Base-by-base conservation (phyloP, 108 stramenopile genomes). In the Stephanodiscus triporus region DNA sequence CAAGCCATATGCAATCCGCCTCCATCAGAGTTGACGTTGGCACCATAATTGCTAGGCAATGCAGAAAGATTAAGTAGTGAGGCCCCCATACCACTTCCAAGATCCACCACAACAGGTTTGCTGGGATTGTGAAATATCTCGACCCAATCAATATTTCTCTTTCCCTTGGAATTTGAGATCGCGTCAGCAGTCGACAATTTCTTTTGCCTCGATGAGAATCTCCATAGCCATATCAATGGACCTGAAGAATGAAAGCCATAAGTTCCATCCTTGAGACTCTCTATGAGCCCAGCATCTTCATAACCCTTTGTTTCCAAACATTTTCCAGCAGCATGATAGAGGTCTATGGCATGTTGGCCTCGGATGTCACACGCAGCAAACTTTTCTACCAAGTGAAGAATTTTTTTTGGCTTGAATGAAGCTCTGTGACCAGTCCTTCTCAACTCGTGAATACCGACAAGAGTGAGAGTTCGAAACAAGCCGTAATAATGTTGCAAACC, bases 311-410 rank as follows among this genome's bases (percentile, higher is more conserved):
- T 72, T 58, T 77, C 58, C 38, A 77, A 50, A 34, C 55, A 76
- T 14, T 30, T 38, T 37, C 64, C 76, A 40, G 81, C 81, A 50
- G 67, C 30, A 47, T 58, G 63, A 59, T 82, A 82, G 50, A 77
- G 68, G 57, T 66, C 63, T 26, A 73, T 30, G 22, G 65, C 75
- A 34, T 56, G 34, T 36, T 62, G 38, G 9, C 45, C 66, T 36
- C 34, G 59, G 29, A 73, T 65, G 38, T 71, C 81, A 17, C 51
- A 63, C 23, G 81, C 81, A 17, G 81, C 81, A 67, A 82, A 66
- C 27, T 82, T 82, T 40, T 82, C 81, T 8, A 82, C 81, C 69
- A 81, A 76, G 7, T 81, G 80, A 37, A 81, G 62, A 5, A 81
- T 48, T 9, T 54, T 26, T 63, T 72, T 77, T 13, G 76, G 20